Percentiles rank a stretch among this genome's conserved stretches.
Conservation (phyloP, 2,329 filamentous ascomycete species). For the Ceratocystis huliohia region DNA sequence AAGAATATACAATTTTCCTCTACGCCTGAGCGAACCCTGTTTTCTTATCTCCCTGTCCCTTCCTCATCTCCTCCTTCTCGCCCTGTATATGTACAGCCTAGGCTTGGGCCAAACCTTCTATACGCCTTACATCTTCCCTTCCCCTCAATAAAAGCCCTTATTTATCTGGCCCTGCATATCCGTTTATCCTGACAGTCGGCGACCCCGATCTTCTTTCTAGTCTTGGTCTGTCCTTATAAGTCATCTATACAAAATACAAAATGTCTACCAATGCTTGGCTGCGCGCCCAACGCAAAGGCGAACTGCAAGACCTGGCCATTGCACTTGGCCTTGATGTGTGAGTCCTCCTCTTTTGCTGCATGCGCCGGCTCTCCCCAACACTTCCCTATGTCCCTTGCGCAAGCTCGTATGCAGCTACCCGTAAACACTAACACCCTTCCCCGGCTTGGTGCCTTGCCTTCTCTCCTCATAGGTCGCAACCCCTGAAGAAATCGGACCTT, state of each 20-base stretch:
- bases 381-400: not conserved
- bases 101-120: not conserved
- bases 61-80: not conserved
- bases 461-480: slow-evolving; percentile 44
- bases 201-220: not conserved
- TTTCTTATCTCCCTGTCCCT: not conserved
- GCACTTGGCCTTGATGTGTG: slow-evolving; percentile 61
- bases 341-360: slow-evolving; percentile 27
- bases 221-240: not conserved
- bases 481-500: slow-evolving; percentile 66
- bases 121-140: slow-evolving; percentile 11
- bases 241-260: slow-evolving; percentile 30
- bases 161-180: slow-evolving; percentile 4
- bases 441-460: slow-evolving; percentile 2
- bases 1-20: not conserved
- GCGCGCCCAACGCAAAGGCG: slow-evolving; percentile 67
- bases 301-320: slow-evolving; percentile 62
- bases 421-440: not conserved
- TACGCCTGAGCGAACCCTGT: not conserved
- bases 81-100: not conserved
- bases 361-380: not conserved
- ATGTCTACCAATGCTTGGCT: slow-evolving; percentile 66
- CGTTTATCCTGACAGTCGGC: slow-evolving; percentile 6
- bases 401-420: not conserved
- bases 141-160: not conserved